Conservation (phyloP, 805 yeast genomes). For the Wickerhamomyces pijperi region DNA sequence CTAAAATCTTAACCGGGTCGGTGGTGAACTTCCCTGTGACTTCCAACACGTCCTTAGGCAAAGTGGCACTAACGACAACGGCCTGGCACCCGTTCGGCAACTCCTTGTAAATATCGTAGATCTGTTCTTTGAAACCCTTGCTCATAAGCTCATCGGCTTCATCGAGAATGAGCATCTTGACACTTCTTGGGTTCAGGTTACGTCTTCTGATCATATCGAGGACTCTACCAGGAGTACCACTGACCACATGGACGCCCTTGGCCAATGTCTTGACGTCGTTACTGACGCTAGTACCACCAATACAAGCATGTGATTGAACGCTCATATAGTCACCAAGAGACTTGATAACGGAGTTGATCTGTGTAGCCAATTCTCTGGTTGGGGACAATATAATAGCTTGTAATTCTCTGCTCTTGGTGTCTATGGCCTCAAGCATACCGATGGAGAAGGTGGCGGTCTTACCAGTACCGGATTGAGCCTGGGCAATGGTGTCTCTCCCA, state of each 20-base stretch:
- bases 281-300: conserved; percentile 83
- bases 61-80: conserved; percentile 89
- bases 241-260: conserved; percentile 81
- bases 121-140: conserved; percentile 92
- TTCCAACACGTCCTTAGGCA: conserved; percentile 84
- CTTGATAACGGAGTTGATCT: conserved; percentile 80
- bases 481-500: conserved; percentile 94
- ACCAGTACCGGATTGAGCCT: conserved; percentile 99
- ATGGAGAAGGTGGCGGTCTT: conserved; percentile 97
- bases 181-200: conserved; percentile 55
- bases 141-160: conserved; percentile 95
- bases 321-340: conserved; percentile 84
- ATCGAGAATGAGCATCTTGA: conserved; percentile 84
- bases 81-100: conserved; percentile 84
- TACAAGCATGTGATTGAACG: conserved; percentile 79
- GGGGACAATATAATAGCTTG: conserved; percentile 92
- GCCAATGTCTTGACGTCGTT: conserved; percentile 68
- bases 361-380: conserved; percentile 91
- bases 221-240: conserved; percentile 97
- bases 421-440: conserved; percentile 82
- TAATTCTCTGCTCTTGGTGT: conserved; percentile 56
- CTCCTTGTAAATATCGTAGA: conserved; percentile 78
- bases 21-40: conserved; percentile 88
- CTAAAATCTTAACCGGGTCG: conserved; percentile 88
- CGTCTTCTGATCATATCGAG: conserved; percentile 84